phyloP scores from a whole-genome alignment of 1,284 basidiomycete species.

The Porogramme epimiltina region DNA sequence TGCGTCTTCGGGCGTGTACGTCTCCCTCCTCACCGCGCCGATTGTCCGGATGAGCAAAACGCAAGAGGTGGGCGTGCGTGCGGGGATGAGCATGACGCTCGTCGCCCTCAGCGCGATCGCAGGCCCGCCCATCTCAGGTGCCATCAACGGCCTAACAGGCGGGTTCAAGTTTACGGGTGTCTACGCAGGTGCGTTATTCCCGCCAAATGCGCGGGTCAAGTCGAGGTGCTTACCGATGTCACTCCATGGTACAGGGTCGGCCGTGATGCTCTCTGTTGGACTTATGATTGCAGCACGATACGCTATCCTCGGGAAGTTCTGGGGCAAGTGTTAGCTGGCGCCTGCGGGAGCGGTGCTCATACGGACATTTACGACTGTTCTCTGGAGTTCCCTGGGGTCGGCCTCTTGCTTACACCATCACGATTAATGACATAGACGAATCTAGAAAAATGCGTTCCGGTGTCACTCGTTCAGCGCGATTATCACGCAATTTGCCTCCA shows the following conservation, averaged over 20 bases:
- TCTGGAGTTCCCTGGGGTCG: too few species aligned
- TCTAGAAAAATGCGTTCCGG: too few species aligned
- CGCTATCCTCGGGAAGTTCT: slow-evolving; percentile 10
- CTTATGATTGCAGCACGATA: slow-evolving; percentile 13
- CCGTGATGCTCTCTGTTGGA: slow-evolving; percentile 15
- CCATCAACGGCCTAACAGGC: slow-evolving; percentile 47
- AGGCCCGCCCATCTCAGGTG: slow-evolving; percentile 62
- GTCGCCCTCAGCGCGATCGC: slow-evolving; percentile 47
- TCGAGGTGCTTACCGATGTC: not conserved
- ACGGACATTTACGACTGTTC: too few species aligned
- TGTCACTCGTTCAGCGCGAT: too few species aligned
- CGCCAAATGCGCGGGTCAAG: not conserved
- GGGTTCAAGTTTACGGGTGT: slow-evolving; percentile 55
- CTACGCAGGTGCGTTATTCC: slow-evolving; percentile 50
- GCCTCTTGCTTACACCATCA: too few species aligned
- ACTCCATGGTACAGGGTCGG: slow-evolving; percentile 3
- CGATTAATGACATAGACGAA: too few species aligned
- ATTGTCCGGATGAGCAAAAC: slow-evolving; percentile 60
- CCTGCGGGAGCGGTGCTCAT: too few species aligned
- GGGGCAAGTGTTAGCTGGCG: slow-evolving; percentile 11
- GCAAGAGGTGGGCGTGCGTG: slow-evolving; percentile 59
- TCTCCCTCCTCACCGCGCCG: slow-evolving; percentile 55
- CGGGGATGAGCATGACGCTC: slow-evolving; percentile 59
- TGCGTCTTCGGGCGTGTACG: slow-evolving; percentile 55
- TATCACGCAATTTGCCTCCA: too few species aligned